phyloP scores from a whole-genome alignment of 164 flowering plant species.

The Nymphaea thermarum region DNA sequence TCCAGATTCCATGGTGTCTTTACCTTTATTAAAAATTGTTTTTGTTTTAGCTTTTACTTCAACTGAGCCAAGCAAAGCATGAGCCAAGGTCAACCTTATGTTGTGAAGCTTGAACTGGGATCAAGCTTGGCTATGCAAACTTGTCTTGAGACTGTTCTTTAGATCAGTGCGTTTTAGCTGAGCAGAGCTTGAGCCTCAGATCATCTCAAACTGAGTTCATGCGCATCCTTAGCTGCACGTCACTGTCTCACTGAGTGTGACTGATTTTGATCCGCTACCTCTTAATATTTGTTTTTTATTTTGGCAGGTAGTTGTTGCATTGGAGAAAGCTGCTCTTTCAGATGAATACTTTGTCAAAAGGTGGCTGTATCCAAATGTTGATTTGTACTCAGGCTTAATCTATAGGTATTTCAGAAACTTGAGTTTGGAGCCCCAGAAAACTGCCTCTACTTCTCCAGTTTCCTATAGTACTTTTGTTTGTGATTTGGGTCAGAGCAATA shows the following conservation, averaged over 20 bases:
- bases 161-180: neutral
- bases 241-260: neutral
- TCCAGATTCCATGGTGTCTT: too few species aligned
- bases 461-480: neutral
- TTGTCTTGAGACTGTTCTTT: neutral
- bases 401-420: constrained; percentile 47
- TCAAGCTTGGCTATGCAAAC: too few species aligned
- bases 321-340: constrained; percentile 96
- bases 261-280: neutral
- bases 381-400: constrained; percentile 96
- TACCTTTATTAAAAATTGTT: too few species aligned
- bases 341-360: constrained; percentile 92
- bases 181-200: too few species aligned
- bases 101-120: too few species aligned
- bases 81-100: too few species aligned
- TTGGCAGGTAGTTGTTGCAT: constrained; percentile 88
- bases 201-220: too few species aligned
- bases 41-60: too few species aligned
- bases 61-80: too few species aligned
- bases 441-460: neutral
- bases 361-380: constrained; percentile 97
- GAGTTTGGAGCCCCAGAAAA: neutral
- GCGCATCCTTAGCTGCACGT: neutral
- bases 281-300: too few species aligned
- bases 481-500: constrained; percentile 61